These are phyloP conservation scores for Passalora sequoiae DNA, from an alignment of 2,329 filamentous ascomycete species.

Conservation along the genomic window DNA sequence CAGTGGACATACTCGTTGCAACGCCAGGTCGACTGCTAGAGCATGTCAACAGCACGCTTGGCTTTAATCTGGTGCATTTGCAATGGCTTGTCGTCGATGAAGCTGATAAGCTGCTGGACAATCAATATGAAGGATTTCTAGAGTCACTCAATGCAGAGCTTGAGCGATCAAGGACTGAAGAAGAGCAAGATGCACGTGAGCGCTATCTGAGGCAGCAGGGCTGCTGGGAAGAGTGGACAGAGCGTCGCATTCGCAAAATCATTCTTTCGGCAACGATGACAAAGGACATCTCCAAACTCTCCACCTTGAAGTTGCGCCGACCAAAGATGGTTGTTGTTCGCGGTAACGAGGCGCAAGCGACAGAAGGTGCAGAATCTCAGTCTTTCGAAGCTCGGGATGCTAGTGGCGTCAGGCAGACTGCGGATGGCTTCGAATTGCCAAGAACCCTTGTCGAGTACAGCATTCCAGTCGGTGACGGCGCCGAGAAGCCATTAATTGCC, in stretches of 20 bases:
- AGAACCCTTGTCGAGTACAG: constrained; percentile 44
- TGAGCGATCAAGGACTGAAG: constrained; percentile 11
- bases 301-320: constrained; percentile 63
- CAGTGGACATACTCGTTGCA: constrained; percentile 82
- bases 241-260: constrained; percentile 63
- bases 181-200: constrained; percentile 27
- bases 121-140: constrained; percentile 42
- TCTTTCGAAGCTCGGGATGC: too few species aligned
- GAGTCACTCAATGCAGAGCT: constrained; percentile 25
- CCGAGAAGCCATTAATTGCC: constrained; percentile 70
- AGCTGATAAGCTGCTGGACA: constrained; percentile 83
- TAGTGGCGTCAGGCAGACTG: constrained; percentile 24
- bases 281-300: constrained; percentile 73
- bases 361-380: too few species aligned
- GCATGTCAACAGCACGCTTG: constrained; percentile 76
- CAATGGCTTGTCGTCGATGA: constrained; percentile 91
- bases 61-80: constrained; percentile 71
- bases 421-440: constrained; percentile 53
- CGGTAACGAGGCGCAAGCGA: constrained; percentile 37
- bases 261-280: constrained; percentile 92
- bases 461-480: constrained; percentile 47
- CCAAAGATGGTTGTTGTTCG: constrained; percentile 75
- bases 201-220: constrained; percentile 20
- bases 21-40: constrained; percentile 90
- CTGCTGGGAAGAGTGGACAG: constrained; percentile 36